Conservation (phyloP, 2,329 filamentous ascomycete species). For the Diaporthe batatas region DNA sequence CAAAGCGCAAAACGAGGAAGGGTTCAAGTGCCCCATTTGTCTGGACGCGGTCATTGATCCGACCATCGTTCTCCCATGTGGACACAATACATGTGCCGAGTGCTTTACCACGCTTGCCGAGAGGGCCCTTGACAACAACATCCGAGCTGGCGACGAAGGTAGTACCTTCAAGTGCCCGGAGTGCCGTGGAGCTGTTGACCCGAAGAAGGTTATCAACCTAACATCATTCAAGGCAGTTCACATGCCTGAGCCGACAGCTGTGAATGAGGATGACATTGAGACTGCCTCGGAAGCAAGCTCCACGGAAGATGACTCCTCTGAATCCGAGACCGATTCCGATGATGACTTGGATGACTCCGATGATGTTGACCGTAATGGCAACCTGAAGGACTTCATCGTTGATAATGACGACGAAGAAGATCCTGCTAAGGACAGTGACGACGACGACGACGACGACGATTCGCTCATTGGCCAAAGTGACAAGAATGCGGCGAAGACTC, state of each 20-base stretch:
- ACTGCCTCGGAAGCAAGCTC: conserved; percentile 38
- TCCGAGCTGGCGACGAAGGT: conserved; percentile 72
- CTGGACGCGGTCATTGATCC: conserved; percentile 82
- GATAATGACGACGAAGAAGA: conserved; percentile 51
- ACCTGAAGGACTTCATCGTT: conserved; percentile 69
- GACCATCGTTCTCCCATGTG: conserved; percentile 84
- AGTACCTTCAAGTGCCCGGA: conserved; percentile 76
- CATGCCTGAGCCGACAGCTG: conserved; percentile 64
- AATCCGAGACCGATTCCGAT: conserved; percentile 46
- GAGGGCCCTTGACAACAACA: conserved; percentile 63
- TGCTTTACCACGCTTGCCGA: conserved; percentile 81
- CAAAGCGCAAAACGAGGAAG: conserved; percentile 59
- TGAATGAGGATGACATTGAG: conserved; percentile 43
- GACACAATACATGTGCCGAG: conserved; percentile 82
- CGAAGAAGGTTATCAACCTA: conserved; percentile 79
- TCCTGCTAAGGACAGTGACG: conserved; percentile 39
- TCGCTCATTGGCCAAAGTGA: conserved; percentile 8
- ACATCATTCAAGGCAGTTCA: conserved; percentile 80
- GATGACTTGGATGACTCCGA: conserved; percentile 52
- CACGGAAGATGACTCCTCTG: conserved; percentile 42
- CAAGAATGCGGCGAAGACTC: conserved; percentile 47
- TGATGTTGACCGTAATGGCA: conserved; percentile 54
- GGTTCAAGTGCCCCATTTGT: conserved; percentile 86
- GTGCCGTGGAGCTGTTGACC: conserved; percentile 77
- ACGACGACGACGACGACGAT: conserved; percentile 45